phyloP scores from a whole-genome alignment of 2,329 filamentous ascomycete genomes.

The Alternaria panax region DNA sequence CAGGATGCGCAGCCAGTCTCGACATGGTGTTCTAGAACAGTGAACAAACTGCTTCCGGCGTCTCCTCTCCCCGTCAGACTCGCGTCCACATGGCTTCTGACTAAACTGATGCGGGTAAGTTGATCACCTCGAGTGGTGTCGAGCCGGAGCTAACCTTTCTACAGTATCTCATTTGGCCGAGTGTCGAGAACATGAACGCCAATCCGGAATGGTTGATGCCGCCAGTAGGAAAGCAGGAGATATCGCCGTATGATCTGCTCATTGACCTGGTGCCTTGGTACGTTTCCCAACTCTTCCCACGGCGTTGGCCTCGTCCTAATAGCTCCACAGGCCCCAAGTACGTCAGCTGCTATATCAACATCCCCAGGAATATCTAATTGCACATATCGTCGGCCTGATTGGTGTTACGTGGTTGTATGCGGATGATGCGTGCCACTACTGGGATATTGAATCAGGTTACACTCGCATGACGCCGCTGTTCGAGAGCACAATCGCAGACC shows the following conservation, averaged over 20 bases:
- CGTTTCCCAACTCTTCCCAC: slow-evolving; percentile 5
- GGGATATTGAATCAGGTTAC: slow-evolving; percentile 46
- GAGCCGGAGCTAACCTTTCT: slow-evolving; percentile 15
- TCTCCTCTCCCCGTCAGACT: slow-evolving; percentile 38
- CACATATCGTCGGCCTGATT: slow-evolving; percentile 39
- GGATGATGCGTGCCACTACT: slow-evolving; percentile 48
- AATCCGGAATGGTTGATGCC: slow-evolving; percentile 49
- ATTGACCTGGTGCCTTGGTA: slow-evolving; percentile 48
- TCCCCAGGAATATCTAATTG: slow-evolving; percentile 39
- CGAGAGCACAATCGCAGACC: slow-evolving; percentile 40
- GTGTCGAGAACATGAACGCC: slow-evolving; percentile 44
- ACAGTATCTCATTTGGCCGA: slow-evolving; percentile 49
- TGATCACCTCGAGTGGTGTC: neutral
- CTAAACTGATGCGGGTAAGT: slow-evolving; percentile 48
- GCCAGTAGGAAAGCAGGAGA: slow-evolving; percentile 38
- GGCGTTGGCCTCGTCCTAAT: slow-evolving; percentile 18
- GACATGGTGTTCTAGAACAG: slow-evolving; percentile 43
- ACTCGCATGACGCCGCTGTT: slow-evolving; percentile 46
- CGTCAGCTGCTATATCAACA: slow-evolving; percentile 44
- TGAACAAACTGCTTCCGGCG: slow-evolving; percentile 40
- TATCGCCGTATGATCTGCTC: slow-evolving; percentile 41
- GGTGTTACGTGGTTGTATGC: slow-evolving; percentile 45
- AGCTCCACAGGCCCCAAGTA: slow-evolving; percentile 39
- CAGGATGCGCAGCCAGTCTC: slow-evolving; percentile 44
- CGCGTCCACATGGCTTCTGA: slow-evolving; percentile 44